Evolutionary conservation across 257 asterid species (phyloP), one percentile per base, ranked within the genome.

Genomic region (Solanum virginianum): DNA sequence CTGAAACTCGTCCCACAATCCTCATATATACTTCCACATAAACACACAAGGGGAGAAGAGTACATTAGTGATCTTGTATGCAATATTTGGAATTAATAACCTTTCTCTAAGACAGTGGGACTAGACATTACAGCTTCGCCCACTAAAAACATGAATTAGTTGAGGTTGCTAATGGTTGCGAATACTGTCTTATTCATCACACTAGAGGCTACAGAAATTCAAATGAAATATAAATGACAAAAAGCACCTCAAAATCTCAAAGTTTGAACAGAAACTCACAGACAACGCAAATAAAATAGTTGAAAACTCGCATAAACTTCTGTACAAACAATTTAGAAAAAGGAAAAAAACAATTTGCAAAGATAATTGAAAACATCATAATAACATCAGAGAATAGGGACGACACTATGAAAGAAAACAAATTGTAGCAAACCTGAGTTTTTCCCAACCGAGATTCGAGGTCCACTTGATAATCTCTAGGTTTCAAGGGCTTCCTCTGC

Each of bases 371-470:
- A 77, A 49, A 15, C 62, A 22, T 24, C 62, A 15, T 22, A 75
- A 24, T 75, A 75, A 71, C 82, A 47, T 49, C 62, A 75, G 41
- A 16, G 26, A 75, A 53, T 26, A 51, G 43, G 10, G 63, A 77
- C 6, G 10, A 16, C 17, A 10, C n/a, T n/a, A 10, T 77, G 36
- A 77, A 77, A 51, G 82, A 77, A 5, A 29, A 77, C 4, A 26
- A 12, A 80, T 60, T 26, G 17, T 79, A 24, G 55, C 86, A 39
- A 83, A 95, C 99, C 99, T 96, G 99, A 11, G 98, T 96, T 91
- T 96, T 96, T 79, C 99, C 99, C 90, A 96, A 81, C 17, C 99
- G 98, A 60, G 99, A 96, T 88, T 96, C 98, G 13, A 96, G 99
- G 91, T 96, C 98, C 83, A 96, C 99, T 89, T 96, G 96, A 87